Base-by-base conservation (phyloP, 2,329 filamentous ascomycete genomes). In the Nothomitra cinnamomea region DNA sequence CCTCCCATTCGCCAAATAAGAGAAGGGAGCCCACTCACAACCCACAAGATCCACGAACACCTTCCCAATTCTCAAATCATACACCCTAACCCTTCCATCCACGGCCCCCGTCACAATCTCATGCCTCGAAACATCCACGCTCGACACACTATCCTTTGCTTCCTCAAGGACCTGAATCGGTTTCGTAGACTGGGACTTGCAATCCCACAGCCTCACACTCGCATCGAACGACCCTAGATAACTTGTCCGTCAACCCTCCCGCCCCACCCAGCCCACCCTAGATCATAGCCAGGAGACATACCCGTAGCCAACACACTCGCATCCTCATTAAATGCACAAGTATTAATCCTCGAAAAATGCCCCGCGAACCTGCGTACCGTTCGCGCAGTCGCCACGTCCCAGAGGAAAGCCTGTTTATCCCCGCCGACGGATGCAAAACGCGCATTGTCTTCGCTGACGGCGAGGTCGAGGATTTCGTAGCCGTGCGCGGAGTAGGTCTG, bases 401-500 rank as follows among this genome's bases (percentile, higher is more conserved):
- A 96, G 3, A 95, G 74, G 64, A 95, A 95, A 0, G 95, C 87
- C 57, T 78, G 76, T 60, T 90, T 85, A 70, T 98, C 92, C 56
- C 92, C 92, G 59, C 92, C 92, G 1, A 80, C 78, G n/a, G 83
- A 89, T 8, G 82, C 83, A 66, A 98, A 95, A 43, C 80, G 80
- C 59, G 87, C 78, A 67, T 98, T 98, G 69, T 87, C 83, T 22
- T 71, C 63, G 17, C 72, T 66, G 51, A 95, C 83, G 52, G 78
- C 74, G 40, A 98, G 74, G 59, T 86, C 85, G 56, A 95, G 81
- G 6, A 98, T 84, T 60, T 89, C 85, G 71, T 98, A 95, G 59
- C 87, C 89, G 69, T 98, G 92, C 1, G 85, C 87, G 36, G 81
- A 72, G 70, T 95, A 98, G 36, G 80, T 85, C 68, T 95, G 89